Evolutionary conservation across 768 basidiomycete species (phyloP), one percentile per base, ranked within the genome.

Genomic region (Pisolithus tinctorius): DNA sequence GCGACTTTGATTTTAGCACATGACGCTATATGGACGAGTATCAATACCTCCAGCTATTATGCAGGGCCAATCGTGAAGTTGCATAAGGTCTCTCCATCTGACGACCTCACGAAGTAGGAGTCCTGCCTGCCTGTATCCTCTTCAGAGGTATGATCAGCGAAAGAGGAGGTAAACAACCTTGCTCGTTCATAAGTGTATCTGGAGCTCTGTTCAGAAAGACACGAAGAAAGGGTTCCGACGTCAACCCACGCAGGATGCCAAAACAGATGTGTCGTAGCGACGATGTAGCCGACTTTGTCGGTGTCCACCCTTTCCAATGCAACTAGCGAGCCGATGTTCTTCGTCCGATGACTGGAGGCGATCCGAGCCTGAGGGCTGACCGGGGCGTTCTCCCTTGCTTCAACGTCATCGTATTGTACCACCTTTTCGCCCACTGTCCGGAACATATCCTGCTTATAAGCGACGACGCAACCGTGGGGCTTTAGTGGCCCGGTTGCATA

Each of bases 251-350:
- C 79, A 5, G 93, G 93, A 68, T 95, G 93, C 94, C 94, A 97
- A 67, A 96, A 97, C 23, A 95, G 72, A 71, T 97, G 94, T 0
- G 93, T 93, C 1, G 94, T 96, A 3, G 82, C 90, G 13, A 94
- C 70, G 38, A 95, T 70, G 31, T 91, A 66, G 4, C 93, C 90
- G 37, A 72, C 68, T 6, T 61, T 37, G 14, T 42, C 59, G 14
- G 72, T 58, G 8, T 66, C 68, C 6, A 69, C 63, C 42, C 69
- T 70, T 56, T 74, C 71, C 48, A 98, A 69, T 1, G 85, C 86
- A 17, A 89, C 77, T 27, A 97, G 65, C 45, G 80, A 77, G 3
- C 79, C 92, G 46, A 96, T 84, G 63, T 96, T 97, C 65, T 73
- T 87, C 2, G 91, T 93, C 30, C 66, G 69, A 62, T 85, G 86